Evolutionary conservation across 257 asterid genomes (phyloP).

Genomic region (Oldenlandia corymbosa): DNA sequence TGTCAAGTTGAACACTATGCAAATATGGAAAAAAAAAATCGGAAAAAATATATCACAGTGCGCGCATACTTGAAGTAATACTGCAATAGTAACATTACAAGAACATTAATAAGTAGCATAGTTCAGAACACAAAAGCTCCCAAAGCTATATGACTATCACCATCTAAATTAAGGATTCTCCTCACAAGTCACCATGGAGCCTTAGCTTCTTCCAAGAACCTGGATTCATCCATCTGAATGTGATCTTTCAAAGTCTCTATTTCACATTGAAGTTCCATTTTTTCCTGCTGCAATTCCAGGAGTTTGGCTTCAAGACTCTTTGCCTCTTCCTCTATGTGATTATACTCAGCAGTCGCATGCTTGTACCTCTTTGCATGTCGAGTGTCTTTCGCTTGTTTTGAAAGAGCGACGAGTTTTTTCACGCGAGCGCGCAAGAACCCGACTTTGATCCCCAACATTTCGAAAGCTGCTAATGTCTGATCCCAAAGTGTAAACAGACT

Average conservation of each 20-base stretch:
- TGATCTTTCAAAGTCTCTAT: neutral
- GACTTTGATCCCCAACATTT: conserved; percentile 4
- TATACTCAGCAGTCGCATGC: neutral
- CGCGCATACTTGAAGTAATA: too few relatives aligned
- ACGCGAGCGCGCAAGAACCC: conserved; percentile 9
- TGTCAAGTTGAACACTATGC: too few relatives aligned
- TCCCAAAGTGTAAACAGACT: conserved; percentile 7
- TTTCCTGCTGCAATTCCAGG: neutral
- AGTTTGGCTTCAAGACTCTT: conserved; percentile 1
- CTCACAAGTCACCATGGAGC: neutral
- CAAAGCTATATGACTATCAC: neutral
- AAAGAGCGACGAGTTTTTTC: neutral
- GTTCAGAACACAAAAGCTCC: neutral
- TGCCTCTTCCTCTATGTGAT: neutral
- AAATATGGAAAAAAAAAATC: too few relatives aligned
- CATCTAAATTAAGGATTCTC: too few relatives aligned
- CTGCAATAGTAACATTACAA: too few relatives aligned
- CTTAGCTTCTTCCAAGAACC: neutral
- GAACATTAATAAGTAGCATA: too few relatives aligned
- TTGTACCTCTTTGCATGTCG: conserved; percentile 6
- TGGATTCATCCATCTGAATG: neutral
- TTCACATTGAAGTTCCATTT: neutral
- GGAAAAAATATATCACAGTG: too few relatives aligned
- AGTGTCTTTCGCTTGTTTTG: neutral
- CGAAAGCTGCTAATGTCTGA: conserved; percentile 9